Base-by-base conservation (phyloP, 257 asterid genomes). In the Jaltomata sinuosa region DNA sequence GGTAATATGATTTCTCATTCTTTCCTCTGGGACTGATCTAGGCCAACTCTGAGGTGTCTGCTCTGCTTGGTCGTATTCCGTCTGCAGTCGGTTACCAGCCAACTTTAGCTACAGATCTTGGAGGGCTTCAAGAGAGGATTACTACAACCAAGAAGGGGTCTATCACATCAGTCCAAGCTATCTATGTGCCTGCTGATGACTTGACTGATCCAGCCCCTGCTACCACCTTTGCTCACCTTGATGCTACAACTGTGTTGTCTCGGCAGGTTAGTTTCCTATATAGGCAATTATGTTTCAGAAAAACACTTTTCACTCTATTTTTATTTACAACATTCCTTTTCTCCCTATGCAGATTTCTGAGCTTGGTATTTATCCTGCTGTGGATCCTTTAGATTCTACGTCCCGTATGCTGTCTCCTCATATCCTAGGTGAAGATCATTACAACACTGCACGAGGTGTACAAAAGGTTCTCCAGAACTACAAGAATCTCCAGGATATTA, bases 21-120 rank as follows among this genome's bases (percentile, higher is more conserved):
- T 52, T 76, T 80, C 22, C 32, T 27, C 77, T 59, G 22, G 68
- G 36, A 47, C 40, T 69, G 77, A 50, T 85, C 61, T 89, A 94
- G 98, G 99, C 99, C 61, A 96, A 96, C 93, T 96, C 99, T 16
- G 99, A 96, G 83, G 99, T 96, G 89, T 96, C 99, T 90, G 98
- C 99, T 90, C 87, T 96, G 93, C 97, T 96, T 74, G 98, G 99
- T 8, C 99, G 99, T 93, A 96, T 96, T 29, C 99, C 99, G 14
- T 96, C 99, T 89, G 99, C 98, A 8, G 99, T 96, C 27, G 98
- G 98, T 87, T 96, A 96, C 88, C 99, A 96, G 83, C 99, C 99
- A 61, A 96, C 99, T 71, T 88, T 96, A 89, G 99, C 99, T 76
- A 96, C 99, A 0, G 98, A 96, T 94, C 98, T 96, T 92, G 99